phyloP scores from a whole-genome alignment of 495 filamentous ascomycete species.

The Umbilicaria muhlenbergii region DNA sequence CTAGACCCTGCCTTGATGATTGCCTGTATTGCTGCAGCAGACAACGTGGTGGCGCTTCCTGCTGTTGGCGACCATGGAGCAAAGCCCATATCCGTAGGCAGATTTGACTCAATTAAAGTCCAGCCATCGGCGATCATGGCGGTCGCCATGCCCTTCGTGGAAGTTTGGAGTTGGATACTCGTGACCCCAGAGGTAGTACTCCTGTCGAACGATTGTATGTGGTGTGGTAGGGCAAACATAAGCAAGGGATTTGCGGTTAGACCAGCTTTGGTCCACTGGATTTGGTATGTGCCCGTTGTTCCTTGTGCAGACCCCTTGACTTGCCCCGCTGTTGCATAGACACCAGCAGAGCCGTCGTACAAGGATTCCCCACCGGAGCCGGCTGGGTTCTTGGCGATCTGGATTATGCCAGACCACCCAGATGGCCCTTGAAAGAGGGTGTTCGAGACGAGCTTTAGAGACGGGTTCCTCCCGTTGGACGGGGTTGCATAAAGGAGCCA shows the following conservation, averaged over 20 bases:
- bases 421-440: conserved; percentile 31
- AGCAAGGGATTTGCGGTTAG: conserved; percentile 33
- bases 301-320: conserved; percentile 47
- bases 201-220: conserved; percentile 54
- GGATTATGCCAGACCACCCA: conserved; percentile 55
- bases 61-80: conserved; percentile 50
- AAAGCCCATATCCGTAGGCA: conserved; percentile 61
- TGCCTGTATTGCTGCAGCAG: conserved; percentile 29
- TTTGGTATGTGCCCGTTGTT: conserved; percentile 49
- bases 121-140: conserved; percentile 62
- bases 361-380: conserved; percentile 43
- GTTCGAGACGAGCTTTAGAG: conserved; percentile 30
- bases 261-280: conserved; percentile 56
- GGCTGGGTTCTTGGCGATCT: conserved; percentile 60
- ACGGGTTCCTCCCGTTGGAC: conserved; percentile 24
- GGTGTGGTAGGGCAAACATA: conserved; percentile 88
- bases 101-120: conserved; percentile 57
- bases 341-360: conserved; percentile 63
- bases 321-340: conserved; percentile 45
- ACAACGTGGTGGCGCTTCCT: conserved; percentile 36
- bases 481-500: conserved; percentile 76
- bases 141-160: conserved; percentile 69
- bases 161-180: conserved; percentile 51
- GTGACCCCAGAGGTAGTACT: conserved; percentile 39
- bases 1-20: conserved; percentile 41